phyloP scores from a whole-genome alignment of 805 yeast species.

The Monosporozyma aquatica region DNA sequence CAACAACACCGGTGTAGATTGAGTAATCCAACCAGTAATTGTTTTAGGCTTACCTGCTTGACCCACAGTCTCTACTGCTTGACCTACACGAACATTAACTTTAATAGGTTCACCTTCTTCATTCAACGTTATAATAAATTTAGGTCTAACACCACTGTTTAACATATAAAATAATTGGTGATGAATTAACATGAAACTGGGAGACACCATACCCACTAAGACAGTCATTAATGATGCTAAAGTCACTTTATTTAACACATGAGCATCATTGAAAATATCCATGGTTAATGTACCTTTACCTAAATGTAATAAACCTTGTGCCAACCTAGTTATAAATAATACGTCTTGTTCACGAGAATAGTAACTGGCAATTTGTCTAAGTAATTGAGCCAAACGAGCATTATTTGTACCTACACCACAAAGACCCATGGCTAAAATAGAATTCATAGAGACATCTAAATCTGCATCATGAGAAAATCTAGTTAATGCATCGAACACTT shows the following conservation, averaged over 20 bases:
- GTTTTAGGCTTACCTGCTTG: slow-evolving; percentile 99
- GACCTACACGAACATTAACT: slow-evolving; percentile 96
- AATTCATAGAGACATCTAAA: slow-evolving; percentile 85
- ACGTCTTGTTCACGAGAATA: slow-evolving; percentile 86
- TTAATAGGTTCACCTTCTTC: slow-evolving; percentile 84
- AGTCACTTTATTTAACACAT: slow-evolving; percentile 77
- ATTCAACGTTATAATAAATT: slow-evolving; percentile 87
- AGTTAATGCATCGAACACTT: slow-evolving; percentile 91
- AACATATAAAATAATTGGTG: slow-evolving; percentile 80
- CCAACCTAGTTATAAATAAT: slow-evolving; percentile 82
- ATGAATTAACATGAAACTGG: slow-evolving; percentile 71
- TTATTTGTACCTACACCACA: slow-evolving; percentile 99
- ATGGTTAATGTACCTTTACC: slow-evolving; percentile 94
- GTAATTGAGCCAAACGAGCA: slow-evolving; percentile 91
- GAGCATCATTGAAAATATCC: slow-evolving; percentile 84
- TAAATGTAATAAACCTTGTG: slow-evolving; percentile 89
- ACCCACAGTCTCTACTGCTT: slow-evolving; percentile 97
- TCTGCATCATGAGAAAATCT: slow-evolving; percentile 95
- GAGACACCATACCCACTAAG: slow-evolving; percentile 75
- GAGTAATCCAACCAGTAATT: slow-evolving; percentile 99
- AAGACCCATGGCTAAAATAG: slow-evolving; percentile 93
- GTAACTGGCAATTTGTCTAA: slow-evolving; percentile 90
- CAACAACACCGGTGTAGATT: slow-evolving; percentile 89
- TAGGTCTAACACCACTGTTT: slow-evolving; percentile 83
- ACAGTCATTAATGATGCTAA: slow-evolving; percentile 84